Percentiles rank a stretch among this genome's conserved stretches.
These are phyloP conservation scores for Xylaria hypoxylon DNA, from an alignment of 2,329 filamentous ascomycete genomes.

Conservation along the genomic window DNA sequence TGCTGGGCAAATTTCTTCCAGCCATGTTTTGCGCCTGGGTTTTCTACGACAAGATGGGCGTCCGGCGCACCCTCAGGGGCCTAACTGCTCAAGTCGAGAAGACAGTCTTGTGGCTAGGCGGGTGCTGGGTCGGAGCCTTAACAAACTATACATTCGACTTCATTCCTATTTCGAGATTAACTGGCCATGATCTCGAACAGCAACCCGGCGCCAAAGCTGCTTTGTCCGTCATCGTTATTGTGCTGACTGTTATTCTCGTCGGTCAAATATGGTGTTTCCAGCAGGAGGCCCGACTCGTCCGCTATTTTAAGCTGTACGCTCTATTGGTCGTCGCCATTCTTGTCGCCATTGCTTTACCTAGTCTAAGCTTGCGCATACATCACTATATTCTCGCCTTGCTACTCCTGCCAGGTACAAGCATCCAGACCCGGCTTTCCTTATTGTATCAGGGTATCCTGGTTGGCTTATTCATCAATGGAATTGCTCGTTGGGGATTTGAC, in stretches of 20 bases:
- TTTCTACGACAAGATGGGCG: constrained; percentile 84
- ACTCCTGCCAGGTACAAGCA: constrained; percentile 85
- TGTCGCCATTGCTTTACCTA: constrained; percentile 77
- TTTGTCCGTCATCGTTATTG: constrained; percentile 79
- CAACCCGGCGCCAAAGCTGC: constrained; percentile 91
- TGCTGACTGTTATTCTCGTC: constrained; percentile 74
- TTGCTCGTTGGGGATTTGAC: constrained; percentile 94
- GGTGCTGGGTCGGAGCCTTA: constrained; percentile 89
- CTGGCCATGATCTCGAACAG: constrained; percentile 84
- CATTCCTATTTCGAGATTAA: constrained; percentile 94
- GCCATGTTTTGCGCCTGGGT: constrained; percentile 89
- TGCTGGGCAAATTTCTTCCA: constrained; percentile 85
- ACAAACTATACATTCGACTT: constrained; percentile 96
- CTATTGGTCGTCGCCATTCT: constrained; percentile 75
- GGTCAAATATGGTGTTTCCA: constrained; percentile 88
- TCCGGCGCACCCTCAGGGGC: constrained; percentile 75
- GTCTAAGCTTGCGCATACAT: constrained; percentile 84
- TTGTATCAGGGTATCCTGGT: constrained; percentile 91
- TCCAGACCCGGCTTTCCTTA: constrained; percentile 86
- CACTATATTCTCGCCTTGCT: constrained; percentile 93
- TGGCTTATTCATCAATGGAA: constrained; percentile 92
- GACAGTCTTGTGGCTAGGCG: constrained; percentile 88
- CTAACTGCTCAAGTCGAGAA: constrained; percentile 90
- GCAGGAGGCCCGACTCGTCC: constrained; percentile 82
- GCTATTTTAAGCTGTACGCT: constrained; percentile 81